Base-by-base conservation (phyloP, 208 protist genomes). In the Crithidia brevicula region DNA sequence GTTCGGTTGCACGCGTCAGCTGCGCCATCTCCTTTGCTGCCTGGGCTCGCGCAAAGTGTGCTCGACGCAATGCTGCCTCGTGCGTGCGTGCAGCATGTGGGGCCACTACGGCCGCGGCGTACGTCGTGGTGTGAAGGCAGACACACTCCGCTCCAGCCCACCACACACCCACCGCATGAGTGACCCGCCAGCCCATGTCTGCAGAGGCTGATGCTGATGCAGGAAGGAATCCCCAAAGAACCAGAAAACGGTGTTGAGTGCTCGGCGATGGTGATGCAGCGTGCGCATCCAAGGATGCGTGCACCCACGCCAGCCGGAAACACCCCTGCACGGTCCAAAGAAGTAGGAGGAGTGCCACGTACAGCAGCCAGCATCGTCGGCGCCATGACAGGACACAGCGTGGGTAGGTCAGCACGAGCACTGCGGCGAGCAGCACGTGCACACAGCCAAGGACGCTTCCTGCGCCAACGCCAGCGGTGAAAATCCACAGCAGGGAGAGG, bases 91-190 rank as follows among this genome's bases (percentile, higher is more conserved):
- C 36, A 16, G 6, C n/a, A 0, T 22, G 31, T 36, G 23, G 25
- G 1, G 3, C 20, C 7, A 28, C 60, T 10, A 30, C 16, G 20
- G 18, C n/a, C 10, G 31, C 25, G n/a, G n/a, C 59, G 20, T 56
- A 54, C 27, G 11, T n/a, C 8, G 46, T n/a, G n/a, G 62, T 45
- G 36, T 60, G 45, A 23, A 60, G 30, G 54, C 62, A 76, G 16
- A 69, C 8, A n/a, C 28, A 45, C 70, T 76, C 70, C 16, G 50
- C 43, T 1, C 54, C 70, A 10, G 70, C 70, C 61, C 61, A 70
- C 70, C 70, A 76, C 28, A 76, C 34, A 15, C 70, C 62, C 2
- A 76, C 30, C 28, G 53, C 70, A 1, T 40, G 23, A 7, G 38
- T 27, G 22, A 70, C 31, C 13, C 38, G 34, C 70, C 70, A 76